Evolutionary conservation across 306 rosid genomes (phyloP), one percentile per base, ranked within the genome.

Genomic region (Carpinus viminea): DNA sequence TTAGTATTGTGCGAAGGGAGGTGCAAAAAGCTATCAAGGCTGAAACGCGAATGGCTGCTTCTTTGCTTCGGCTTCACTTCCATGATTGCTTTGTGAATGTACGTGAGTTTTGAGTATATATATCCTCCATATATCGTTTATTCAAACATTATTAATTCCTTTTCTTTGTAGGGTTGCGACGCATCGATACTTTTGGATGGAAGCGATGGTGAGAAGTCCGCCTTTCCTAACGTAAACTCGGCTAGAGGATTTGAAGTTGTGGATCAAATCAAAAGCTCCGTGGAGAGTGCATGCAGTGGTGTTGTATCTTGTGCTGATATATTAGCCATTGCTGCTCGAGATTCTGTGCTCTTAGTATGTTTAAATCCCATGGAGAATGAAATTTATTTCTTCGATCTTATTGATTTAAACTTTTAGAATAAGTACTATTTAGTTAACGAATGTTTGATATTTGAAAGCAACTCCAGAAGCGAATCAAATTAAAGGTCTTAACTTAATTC

Each of bases 31-130:
- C 98, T 47, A 16, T 95, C 24, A 82, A 73, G 74, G 78, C 41
- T 51, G 98, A 95, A 76, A 90, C 74, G 88, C 71, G 98, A 76
- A 95, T 92, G 98, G 98, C 88, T 12, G 98, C 89, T 72, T 95
- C 98, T 26, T 83, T 94, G 88, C 79, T 91, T 80, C 97, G 98
- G 12, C 93, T 94, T 72, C 98, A 94, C 78, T 92, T 94, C 79
- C 98, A 94, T 72, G 97, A 94, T 78, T 94, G 98, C 89, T 94
- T 92, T 83, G 97, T 94, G 6, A 91, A 89, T 8, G 98, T 94
- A 69, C 88, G 92, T 79, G 34, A 31, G 34, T 31, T 24, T 69
- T 50, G 52, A 28, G 28, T 48, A n/a, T n/a, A n/a, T n/a, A n/a
- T n/a, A 68, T 24, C 26, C 26, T 24, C 26, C 26, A 24, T 24